Evolutionary conservation across 2,329 filamentous ascomycete genomes (phyloP).

Genomic region (Ascosphaera apis): DNA sequence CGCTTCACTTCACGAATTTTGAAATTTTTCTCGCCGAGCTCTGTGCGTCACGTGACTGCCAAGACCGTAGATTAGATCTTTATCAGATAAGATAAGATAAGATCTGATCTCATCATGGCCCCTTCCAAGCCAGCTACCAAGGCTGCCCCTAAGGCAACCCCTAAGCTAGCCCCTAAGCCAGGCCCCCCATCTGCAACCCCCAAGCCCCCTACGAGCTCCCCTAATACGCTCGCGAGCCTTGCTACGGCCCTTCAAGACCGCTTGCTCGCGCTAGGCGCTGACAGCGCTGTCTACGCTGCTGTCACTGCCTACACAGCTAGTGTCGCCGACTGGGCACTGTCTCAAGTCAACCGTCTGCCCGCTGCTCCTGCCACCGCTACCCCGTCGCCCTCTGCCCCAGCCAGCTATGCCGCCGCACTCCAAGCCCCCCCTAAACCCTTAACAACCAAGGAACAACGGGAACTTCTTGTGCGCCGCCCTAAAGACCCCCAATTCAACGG

Average conservation of each 20-base stretch:
- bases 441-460: neutral
- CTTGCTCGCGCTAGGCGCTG: too few species aligned
- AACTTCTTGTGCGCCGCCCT: neutral
- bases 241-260: too few species aligned
- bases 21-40: too few species aligned
- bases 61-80: too few species aligned
- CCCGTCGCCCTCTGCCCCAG: neutral
- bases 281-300: too few species aligned
- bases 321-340: too few species aligned
- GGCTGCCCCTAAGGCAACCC: neutral
- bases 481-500: neutral
- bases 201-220: slow-evolving; percentile 10
- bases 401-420: neutral
- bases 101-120: too few species aligned
- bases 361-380: neutral
- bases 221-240: too few species aligned
- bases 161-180: neutral
- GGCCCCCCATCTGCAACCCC: slow-evolving; percentile 1
- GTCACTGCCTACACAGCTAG: too few species aligned
- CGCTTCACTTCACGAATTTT: too few species aligned
- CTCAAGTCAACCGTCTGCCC: neutral
- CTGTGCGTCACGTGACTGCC: too few species aligned
- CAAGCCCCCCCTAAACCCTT: neutral
- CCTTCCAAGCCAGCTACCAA: neutral
- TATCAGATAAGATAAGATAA: too few species aligned